Evolutionary conservation across 345 rosid species (phyloP).

Genomic region (Arabidopsis suecica): DNA sequence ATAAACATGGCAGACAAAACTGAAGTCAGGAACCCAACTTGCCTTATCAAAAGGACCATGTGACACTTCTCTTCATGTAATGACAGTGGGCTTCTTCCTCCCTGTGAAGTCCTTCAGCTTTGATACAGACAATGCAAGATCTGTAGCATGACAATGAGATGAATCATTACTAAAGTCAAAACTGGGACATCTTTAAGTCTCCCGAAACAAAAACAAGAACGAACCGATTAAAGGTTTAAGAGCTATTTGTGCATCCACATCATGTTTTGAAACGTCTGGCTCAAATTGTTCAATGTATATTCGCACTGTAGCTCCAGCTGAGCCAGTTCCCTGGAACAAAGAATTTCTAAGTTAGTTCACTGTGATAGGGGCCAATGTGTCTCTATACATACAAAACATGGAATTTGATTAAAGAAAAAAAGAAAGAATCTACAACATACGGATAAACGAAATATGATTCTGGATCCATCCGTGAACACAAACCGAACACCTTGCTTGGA

Average conservation of each 20-base stretch:
- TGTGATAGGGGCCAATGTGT: constrained; percentile 2
- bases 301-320: constrained; percentile 93
- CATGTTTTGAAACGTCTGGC: constrained; percentile 83
- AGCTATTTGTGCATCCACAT: constrained; percentile 85
- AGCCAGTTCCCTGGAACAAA: constrained; percentile 80
- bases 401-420: not conserved
- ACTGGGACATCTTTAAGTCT: constrained; percentile 17
- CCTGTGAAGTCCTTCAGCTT: constrained; percentile 90
- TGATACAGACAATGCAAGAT: constrained; percentile 81
- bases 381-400: constrained; percentile 25
- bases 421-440: constrained; percentile 49
- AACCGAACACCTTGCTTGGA: constrained; percentile 95
- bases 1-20: constrained; percentile 52
- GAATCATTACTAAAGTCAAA: constrained; percentile 25
- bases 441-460: constrained; percentile 87
- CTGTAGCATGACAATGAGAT: constrained; percentile 52
- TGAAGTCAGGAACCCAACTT: constrained; percentile 46
- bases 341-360: constrained; percentile 11
- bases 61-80: constrained; percentile 56
- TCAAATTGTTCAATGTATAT: constrained; percentile 82
- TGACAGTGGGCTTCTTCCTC: constrained; percentile 95
- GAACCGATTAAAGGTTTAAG: constrained; percentile 85
- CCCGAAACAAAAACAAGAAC: constrained; percentile 24
- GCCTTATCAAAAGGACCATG: constrained; percentile 34
- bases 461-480: constrained; percentile 88